Percentiles rank a stretch among this genome's conserved stretches.
phyloP scores from a whole-genome alignment of 106 monocot species.

The Allium cepa region DNA sequence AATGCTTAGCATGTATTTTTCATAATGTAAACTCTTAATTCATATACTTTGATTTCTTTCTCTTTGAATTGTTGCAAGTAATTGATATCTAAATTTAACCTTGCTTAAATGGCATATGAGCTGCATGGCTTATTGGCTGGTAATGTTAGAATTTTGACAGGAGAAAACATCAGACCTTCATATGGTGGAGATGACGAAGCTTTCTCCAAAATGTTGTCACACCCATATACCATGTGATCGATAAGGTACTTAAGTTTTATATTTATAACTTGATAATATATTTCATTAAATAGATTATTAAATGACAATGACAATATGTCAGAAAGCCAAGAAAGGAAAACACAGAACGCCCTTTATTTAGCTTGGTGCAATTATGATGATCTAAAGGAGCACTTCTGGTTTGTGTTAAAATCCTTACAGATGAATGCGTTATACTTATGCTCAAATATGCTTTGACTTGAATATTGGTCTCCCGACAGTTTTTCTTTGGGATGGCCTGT shows the following conservation, averaged over 20 bases:
- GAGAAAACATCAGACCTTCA: conserved; percentile 90
- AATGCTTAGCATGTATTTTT: conserved; percentile 93
- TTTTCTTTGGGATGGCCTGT: conserved; percentile 98
- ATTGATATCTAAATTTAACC: neutral
- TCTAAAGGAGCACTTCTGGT: no score
- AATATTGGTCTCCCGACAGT: conserved; percentile 75
- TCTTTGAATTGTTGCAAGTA: neutral
- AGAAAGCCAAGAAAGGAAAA: conserved; percentile 90
- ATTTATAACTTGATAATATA: no score
- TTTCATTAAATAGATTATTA: neutral
- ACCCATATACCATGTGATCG: conserved; percentile 90
- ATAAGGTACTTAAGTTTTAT: conserved; percentile 52
- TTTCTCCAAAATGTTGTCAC: conserved; percentile 86
- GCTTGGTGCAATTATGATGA: no score
- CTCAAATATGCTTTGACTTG: neutral
- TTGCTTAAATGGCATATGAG: conserved; percentile 92
- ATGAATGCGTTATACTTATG: no score
- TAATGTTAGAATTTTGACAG: conserved; percentile 90
- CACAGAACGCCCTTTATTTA: conserved; percentile 85
- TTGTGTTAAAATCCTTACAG: conserved; percentile 1
- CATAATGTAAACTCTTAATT: conserved; percentile 51
- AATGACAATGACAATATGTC: conserved; percentile 11
- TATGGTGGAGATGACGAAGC: conserved; percentile 96
- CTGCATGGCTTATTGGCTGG: conserved; percentile 84
- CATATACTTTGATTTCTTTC: neutral